These are phyloP conservation scores for Auricularia cornea DNA, from an alignment of 768 basidiomycete genomes.

Conservation along the genomic window DNA sequence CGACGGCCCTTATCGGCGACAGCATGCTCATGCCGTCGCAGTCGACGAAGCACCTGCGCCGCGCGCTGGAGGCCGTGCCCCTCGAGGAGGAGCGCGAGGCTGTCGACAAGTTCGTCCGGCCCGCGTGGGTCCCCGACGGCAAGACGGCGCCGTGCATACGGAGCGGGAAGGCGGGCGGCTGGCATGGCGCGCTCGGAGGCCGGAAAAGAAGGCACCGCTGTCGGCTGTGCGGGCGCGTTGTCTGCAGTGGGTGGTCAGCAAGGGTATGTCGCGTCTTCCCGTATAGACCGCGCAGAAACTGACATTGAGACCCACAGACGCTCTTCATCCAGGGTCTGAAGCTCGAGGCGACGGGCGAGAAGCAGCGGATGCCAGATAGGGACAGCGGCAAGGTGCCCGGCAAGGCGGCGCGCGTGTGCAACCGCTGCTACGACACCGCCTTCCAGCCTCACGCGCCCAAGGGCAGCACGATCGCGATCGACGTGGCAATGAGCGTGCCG, in stretches of 20 bases:
- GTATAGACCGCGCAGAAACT: not conserved
- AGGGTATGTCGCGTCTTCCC: conserved; percentile 39
- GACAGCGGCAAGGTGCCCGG: conserved; percentile 6
- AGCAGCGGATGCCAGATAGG: too few species aligned
- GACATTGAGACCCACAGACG: conserved; percentile 40
- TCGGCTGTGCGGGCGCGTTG: conserved; percentile 76
- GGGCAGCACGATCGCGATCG: not conserved
- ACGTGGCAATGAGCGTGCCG: not conserved
- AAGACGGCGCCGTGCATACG: conserved; percentile 80
- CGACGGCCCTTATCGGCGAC: conserved; percentile 61
- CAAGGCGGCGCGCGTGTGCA: conserved; percentile 70
- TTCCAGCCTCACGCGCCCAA: conserved; percentile 30
- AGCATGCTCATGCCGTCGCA: conserved; percentile 74
- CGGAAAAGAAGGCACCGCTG: conserved; percentile 73
- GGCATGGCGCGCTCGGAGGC: conserved; percentile 29
- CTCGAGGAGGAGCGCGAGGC: conserved; percentile 30
- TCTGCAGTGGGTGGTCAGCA: conserved; percentile 74
- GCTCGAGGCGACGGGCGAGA: not conserved
- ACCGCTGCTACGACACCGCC: conserved; percentile 80
- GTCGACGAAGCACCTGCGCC: conserved; percentile 67
- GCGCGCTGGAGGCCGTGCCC: conserved; percentile 61
- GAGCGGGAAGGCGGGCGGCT: conserved; percentile 67
- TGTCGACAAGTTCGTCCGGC: conserved; percentile 79
- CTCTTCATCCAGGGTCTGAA: conserved; percentile 65
- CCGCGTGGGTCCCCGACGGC: conserved; percentile 87